Conservation (phyloP, 78 protist species). For the Kipferlia bialata region DNA sequence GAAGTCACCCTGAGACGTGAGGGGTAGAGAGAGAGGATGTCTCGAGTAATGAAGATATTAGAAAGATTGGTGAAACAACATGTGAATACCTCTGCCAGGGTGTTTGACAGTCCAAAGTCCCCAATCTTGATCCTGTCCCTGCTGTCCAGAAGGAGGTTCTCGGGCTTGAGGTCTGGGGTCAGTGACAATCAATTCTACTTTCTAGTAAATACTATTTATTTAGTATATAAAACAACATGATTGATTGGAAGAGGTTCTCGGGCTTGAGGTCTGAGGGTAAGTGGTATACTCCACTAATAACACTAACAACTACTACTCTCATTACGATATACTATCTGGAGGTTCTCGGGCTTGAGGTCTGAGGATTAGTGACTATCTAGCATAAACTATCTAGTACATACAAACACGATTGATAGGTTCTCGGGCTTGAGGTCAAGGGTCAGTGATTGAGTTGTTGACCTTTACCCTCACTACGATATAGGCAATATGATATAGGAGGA, state of each 20-base stretch:
- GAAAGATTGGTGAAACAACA: background rate
- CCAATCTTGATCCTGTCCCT: conserved; percentile 5
- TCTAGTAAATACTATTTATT: too few species aligned
- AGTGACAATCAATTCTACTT: background rate
- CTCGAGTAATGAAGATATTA: background rate
- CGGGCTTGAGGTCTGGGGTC: conserved; percentile 23
- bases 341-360: too few species aligned
- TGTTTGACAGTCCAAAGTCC: conserved; percentile 28
- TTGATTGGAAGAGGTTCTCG: background rate
- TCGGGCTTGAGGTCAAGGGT: too few species aligned
- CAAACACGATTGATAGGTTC: too few species aligned
- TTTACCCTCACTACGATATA: too few species aligned
- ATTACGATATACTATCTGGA: background rate
- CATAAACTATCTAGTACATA: too few species aligned
- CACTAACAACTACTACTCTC: background rate
- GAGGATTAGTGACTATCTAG: too few species aligned
- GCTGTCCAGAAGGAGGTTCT: conserved; percentile 13
- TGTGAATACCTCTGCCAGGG: too few species aligned
- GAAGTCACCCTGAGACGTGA: conserved; percentile 89
- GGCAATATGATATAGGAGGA: too few species aligned
- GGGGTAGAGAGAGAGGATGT: background rate
- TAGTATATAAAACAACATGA: background rate
- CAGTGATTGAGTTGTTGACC: too few species aligned
- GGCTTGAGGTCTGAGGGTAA: too few species aligned
- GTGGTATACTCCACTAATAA: background rate